Evolutionary conservation across 2,329 filamentous ascomycete species (phyloP).

Genomic region (Xylogone sp.): DNA sequence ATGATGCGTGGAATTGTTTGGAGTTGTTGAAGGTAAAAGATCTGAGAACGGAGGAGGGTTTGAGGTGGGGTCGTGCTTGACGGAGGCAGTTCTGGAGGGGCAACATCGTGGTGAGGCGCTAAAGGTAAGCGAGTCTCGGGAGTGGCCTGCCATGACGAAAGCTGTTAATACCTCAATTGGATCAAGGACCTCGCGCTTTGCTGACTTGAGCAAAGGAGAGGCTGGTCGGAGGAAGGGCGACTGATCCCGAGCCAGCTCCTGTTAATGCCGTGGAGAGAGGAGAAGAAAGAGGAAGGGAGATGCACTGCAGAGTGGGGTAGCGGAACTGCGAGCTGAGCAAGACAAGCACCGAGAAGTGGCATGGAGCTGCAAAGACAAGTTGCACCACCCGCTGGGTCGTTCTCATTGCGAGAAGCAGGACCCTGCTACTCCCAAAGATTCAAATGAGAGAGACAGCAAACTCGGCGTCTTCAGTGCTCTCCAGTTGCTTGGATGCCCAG

Average conservation of each 20-base stretch:
- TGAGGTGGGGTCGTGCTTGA: slow-evolving; percentile 36
- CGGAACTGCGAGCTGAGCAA: slow-evolving; percentile 30
- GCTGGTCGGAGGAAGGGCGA: background rate
- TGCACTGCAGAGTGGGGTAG: slow-evolving; percentile 26
- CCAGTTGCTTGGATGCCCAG: background rate
- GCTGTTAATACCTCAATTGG: slow-evolving; percentile 12
- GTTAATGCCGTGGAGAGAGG: slow-evolving; percentile 21
- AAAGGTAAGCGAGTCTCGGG: background rate
- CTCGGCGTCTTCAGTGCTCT: background rate
- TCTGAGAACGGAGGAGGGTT: slow-evolving; percentile 30
- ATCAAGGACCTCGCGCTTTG: slow-evolving; percentile 37
- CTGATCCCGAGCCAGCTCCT: background rate
- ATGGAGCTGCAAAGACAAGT: slow-evolving; percentile 28
- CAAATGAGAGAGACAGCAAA: no score
- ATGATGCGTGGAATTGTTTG: slow-evolving; percentile 58
- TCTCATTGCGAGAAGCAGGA: background rate
- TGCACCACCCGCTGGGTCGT: background rate
- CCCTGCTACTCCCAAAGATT: no score
- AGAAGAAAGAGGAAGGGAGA: slow-evolving; percentile 33
- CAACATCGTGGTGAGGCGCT: background rate
- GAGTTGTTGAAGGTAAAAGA: slow-evolving; percentile 31
- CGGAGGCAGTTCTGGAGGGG: background rate
- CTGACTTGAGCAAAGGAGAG: background rate
- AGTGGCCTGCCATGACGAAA: background rate
- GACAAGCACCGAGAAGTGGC: slow-evolving; percentile 31